These are phyloP conservation scores for Uromyces viciae-fabae DNA, from an alignment of 1,284 basidiomycete genomes.

Conservation along the genomic window DNA sequence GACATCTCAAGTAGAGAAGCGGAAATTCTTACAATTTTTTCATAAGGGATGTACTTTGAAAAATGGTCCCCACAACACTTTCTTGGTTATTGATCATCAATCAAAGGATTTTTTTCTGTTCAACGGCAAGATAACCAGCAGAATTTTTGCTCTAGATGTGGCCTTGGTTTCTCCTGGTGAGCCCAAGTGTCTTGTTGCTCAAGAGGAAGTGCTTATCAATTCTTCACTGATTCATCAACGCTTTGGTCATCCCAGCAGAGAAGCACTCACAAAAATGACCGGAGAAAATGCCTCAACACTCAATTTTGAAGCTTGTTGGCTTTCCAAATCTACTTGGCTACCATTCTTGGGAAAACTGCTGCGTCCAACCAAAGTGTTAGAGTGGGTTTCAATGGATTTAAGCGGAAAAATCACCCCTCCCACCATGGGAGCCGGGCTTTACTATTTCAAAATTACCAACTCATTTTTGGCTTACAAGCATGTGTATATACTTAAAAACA, in stretches of 20 bases:
- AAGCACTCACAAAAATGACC: background rate
- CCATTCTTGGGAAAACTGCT: background rate
- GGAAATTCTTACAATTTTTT: no score
- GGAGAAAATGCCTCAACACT: background rate
- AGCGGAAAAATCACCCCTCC: background rate
- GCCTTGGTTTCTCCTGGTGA: no score
- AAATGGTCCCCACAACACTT: no score
- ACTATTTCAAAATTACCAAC: slow-evolving; percentile 10
- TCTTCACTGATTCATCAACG: no score
- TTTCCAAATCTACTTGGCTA: background rate
- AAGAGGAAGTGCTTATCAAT: no score
- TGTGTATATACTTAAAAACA: slow-evolving; percentile 12
- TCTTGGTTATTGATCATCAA: no score
- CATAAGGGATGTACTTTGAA: no score
- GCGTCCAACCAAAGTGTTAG: background rate
- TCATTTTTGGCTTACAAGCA: background rate
- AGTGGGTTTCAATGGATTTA: slow-evolving; percentile 3
- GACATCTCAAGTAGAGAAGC: no score
- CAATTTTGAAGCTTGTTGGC: background rate
- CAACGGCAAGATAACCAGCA: no score
- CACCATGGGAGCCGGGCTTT: background rate
- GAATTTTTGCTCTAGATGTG: no score
- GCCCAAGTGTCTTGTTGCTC: no score
- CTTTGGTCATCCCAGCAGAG: background rate
- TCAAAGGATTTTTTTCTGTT: no score